phyloP scores from a whole-genome alignment of 2,329 filamentous ascomycete genomes.

The Alternaria hordeiaustralica region DNA sequence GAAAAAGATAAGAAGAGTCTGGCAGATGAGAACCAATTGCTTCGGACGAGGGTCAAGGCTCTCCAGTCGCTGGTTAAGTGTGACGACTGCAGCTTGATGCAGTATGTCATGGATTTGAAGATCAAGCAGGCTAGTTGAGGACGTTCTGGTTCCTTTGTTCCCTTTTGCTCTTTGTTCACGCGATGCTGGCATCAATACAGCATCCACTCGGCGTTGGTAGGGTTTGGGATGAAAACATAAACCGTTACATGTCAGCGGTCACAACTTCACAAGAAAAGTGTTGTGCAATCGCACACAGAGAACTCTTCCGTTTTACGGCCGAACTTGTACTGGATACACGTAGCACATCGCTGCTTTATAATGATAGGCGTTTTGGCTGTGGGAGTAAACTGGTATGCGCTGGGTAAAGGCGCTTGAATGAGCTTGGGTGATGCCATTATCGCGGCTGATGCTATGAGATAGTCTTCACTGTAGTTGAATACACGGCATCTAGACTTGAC shows the following conservation, averaged over 20 bases:
- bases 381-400: conserved; percentile 6
- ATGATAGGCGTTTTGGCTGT: conserved; percentile 17
- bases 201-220: conserved; percentile 26
- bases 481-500: background rate
- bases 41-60: conserved; percentile 50
- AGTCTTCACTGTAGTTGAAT: background rate
- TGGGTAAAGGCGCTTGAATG: conserved; percentile 12
- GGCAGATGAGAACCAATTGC: conserved; percentile 47
- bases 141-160: background rate
- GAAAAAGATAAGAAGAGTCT: conserved; percentile 52
- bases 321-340: background rate
- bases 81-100: conserved; percentile 55
- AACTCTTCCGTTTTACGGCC: background rate
- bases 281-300: background rate
- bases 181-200: conserved; percentile 22
- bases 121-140: conserved; percentile 33
- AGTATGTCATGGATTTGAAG: conserved; percentile 52
- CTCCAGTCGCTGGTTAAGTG: conserved; percentile 55
- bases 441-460: conserved; percentile 1
- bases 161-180: background rate
- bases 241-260: background rate
- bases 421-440: conserved; percentile 6
- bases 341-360: conserved; percentile 11
- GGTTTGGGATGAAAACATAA: conserved; percentile 5
- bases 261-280: background rate